Base-by-base conservation (phyloP, 371 early-diverging fungal genomes). In the Mortierella sp. region DNA sequence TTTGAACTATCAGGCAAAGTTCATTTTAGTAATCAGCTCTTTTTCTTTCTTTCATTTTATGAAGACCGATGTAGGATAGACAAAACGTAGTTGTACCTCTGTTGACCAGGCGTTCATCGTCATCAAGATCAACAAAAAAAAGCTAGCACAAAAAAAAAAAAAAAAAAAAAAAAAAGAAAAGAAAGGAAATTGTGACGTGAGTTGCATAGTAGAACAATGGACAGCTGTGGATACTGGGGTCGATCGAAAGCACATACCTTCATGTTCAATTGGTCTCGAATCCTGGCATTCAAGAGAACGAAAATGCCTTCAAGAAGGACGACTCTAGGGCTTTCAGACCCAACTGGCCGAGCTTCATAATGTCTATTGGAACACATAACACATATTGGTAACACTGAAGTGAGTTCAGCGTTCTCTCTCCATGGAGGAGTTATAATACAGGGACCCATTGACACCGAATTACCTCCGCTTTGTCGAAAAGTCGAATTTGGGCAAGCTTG, bases 301-400 rank as follows among this genome's bases (percentile, higher is more conserved):
- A 96, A 92, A 53, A 97, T 96, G 44, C 98, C 98, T 74, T 97
- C 97, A 75, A 96, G 92, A 23, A 96, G 92, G 51, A 97, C 85
- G 1, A 98, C 94, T 61, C 92, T 95, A 12, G 96, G 67, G 60
- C 70, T 61, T 43, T 68, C 62, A 61, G 66, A 51, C n/a, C 57
- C 74, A 69, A 64, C 55, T 48, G 72, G 56, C 50, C 72, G 63
- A 61, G 53, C n/a, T n/a, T 72, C 72, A 12, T 57, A 72, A 46
- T 68, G 44, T 55, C 77, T 77, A 65, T 26, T 15, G 15, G 4
- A 19, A 1, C 15, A 16, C 11, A 0, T 15, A 15, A 51, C 9
- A 18, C 30, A 12, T 16, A 47, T 66, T 23, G 23, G n/a, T 26
- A 68, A 23, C 16, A 62, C 21, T 48, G 47, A 21, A 16, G 18